phyloP scores from a whole-genome alignment of 805 yeast species.

The Kuraishia cidri region DNA sequence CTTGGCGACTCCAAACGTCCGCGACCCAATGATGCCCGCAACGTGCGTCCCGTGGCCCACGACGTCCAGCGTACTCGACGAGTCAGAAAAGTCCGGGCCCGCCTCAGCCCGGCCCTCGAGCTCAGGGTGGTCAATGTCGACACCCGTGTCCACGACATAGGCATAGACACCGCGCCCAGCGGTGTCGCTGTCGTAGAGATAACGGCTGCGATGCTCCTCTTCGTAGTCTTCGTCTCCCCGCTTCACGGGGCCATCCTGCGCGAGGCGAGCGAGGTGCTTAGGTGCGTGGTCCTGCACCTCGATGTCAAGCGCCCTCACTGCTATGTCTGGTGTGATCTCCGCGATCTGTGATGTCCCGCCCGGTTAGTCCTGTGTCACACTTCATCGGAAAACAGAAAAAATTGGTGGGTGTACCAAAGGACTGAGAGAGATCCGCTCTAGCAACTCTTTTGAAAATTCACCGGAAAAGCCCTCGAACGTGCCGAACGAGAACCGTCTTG shows the following conservation, averaged over 20 bases:
- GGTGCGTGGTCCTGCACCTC: conserved; percentile 29
- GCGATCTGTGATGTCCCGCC: conserved; percentile 33
- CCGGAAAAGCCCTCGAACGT: conserved; percentile 66
- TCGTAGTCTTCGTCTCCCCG: no score
- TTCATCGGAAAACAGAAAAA: neutral
- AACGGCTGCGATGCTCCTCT: no score
- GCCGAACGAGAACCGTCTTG: conserved; percentile 55
- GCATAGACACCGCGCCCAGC: conserved; percentile 59
- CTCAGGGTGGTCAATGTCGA: conserved; percentile 50
- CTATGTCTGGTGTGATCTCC: conserved; percentile 60
- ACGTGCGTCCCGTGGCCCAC: conserved; percentile 95
- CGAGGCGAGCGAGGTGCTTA: conserved; percentile 53
- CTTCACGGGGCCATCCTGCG: conserved; percentile 29
- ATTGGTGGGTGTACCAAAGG: conserved; percentile 27
- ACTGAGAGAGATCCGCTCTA: conserved; percentile 39
- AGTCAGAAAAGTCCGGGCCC: conserved; percentile 57
- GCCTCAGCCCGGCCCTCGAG: conserved; percentile 50
- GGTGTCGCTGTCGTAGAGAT: conserved; percentile 33
- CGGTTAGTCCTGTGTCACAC: no score
- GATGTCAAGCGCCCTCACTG: conserved; percentile 44
- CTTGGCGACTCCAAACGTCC: conserved; percentile 78
- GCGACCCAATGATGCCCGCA: conserved; percentile 81
- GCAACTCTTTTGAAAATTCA: conserved; percentile 36
- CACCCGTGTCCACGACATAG: conserved; percentile 82
- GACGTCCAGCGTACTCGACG: conserved; percentile 49